phyloP scores from a whole-genome alignment of 2,329 filamentous ascomycete genomes.

The Epichloe uncinata region DNA sequence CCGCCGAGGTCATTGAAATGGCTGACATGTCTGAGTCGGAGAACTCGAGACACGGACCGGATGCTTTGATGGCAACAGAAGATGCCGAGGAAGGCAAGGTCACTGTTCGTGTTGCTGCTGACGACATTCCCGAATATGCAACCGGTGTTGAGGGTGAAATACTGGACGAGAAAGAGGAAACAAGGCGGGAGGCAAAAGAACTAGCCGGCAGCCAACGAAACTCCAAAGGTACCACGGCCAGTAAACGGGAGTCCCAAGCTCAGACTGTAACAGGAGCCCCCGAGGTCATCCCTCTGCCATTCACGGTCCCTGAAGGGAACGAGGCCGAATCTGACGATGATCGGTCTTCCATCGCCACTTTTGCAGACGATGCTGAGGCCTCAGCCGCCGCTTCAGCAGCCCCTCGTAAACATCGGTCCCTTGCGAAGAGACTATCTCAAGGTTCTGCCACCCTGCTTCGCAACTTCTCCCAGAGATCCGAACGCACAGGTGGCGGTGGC shows the following conservation, averaged over 20 bases:
- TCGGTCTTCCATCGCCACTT: slow-evolving; percentile 55
- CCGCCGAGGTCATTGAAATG: slow-evolving; percentile 41
- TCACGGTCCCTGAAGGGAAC: slow-evolving; percentile 39
- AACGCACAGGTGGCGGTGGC: slow-evolving; percentile 7
- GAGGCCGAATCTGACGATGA: slow-evolving; percentile 30
- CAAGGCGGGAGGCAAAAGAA: slow-evolving; percentile 9
- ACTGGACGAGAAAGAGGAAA: slow-evolving; percentile 18
- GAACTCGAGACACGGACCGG: slow-evolving; percentile 15
- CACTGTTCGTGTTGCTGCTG: slow-evolving; percentile 39
- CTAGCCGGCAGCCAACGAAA: slow-evolving; percentile 9
- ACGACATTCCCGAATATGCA: slow-evolving; percentile 26
- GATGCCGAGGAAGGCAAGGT: slow-evolving; percentile 31
- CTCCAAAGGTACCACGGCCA: slow-evolving; percentile 11
- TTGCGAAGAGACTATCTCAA: slow-evolving; percentile 35
- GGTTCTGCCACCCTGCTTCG: slow-evolving; percentile 32
- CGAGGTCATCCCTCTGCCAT: slow-evolving; percentile 51
- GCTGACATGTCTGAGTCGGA: slow-evolving; percentile 29
- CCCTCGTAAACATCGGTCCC: slow-evolving; percentile 19
- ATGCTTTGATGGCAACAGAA: slow-evolving; percentile 28
- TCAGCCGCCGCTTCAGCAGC: slow-evolving; percentile 10
- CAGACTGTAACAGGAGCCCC: slow-evolving; percentile 24
- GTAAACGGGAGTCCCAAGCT: slow-evolving; percentile 8
- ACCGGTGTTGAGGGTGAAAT: slow-evolving; percentile 11
- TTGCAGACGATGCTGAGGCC: slow-evolving; percentile 46
- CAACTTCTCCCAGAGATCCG: slow-evolving; percentile 26